Evolutionary conservation across 2,329 filamentous ascomycete species (phyloP).

Genomic region (Fusarium virguliforme): DNA sequence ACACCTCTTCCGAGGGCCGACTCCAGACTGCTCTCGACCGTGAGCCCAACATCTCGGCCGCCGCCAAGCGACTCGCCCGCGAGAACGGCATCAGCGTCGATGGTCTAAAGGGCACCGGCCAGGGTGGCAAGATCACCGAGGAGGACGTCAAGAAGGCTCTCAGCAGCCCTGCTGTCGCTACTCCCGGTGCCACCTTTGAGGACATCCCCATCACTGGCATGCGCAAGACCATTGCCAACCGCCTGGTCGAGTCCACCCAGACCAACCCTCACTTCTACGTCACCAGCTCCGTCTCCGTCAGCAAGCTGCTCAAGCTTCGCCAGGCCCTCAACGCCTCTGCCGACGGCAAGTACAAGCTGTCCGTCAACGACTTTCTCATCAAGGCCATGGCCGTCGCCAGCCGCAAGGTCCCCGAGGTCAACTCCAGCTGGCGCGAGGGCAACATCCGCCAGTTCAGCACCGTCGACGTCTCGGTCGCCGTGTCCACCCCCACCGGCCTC

Average conservation of each 20-base stretch:
- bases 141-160: constrained; percentile 92
- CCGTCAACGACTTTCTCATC: constrained; percentile 99
- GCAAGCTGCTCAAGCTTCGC: constrained; percentile 96
- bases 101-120: constrained; percentile 88
- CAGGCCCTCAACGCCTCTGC: constrained; percentile 90
- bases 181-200: constrained; percentile 79
- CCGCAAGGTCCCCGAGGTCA: constrained; percentile 94
- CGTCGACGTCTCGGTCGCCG: constrained; percentile 95
- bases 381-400: constrained; percentile 93
- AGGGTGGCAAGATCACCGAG: constrained; percentile 89
- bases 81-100: constrained; percentile 87
- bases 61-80: constrained; percentile 85
- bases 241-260: constrained; percentile 88
- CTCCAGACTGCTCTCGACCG: constrained; percentile 90
- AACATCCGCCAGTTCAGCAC: constrained; percentile 93
- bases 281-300: constrained; percentile 89
- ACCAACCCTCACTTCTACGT: constrained; percentile 99
- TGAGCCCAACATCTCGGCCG: constrained; percentile 79
- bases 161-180: constrained; percentile 68
- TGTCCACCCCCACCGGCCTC: constrained; percentile 91
- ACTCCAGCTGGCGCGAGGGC: constrained; percentile 94
- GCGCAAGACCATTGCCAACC: constrained; percentile 97
- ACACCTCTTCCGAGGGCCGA: constrained; percentile 80
- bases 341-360: constrained; percentile 97
- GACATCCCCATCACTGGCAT: constrained; percentile 90